Evolutionary conservation across 1,284 basidiomycete species (phyloP), one percentile per base, ranked within the genome.

Genomic region (Ceratobasidium sp.): DNA sequence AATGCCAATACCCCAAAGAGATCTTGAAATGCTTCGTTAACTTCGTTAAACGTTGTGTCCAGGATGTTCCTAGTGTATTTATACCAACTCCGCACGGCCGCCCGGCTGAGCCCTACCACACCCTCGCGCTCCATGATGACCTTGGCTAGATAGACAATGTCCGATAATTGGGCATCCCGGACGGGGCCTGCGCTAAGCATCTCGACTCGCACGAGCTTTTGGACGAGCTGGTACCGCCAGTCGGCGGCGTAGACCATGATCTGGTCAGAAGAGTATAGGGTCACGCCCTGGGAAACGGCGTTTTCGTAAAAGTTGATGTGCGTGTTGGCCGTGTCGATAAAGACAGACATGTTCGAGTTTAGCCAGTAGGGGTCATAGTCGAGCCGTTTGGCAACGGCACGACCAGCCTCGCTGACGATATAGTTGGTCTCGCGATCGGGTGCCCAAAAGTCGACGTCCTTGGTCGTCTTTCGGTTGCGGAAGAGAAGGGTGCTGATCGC

Each of bases 171-270:
- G 12, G 52, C 43, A 3, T 30, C 39, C 16, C 65, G 65, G 28
- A 70, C 26, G 3, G 53, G 39, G 5, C 65, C 65, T n/a, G 41
- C 36, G 30, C 21, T n/a, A 43, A 58, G 18, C 45, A 41, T 50
- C 55, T 65, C 72, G 10, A 59, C 36, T 36, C 72, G 72, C 1
- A 58, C 18, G 18, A 73, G 62, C 45, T 73, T 73, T 26, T 67
- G 55, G 16, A 60, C 72, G 32, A 73, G 72, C 48, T 73, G 72
- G n/a, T 50, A 73, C 26, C 62, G 43, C 72, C 72, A 73, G 34
- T 67, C 72, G 9, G 72, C 72, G 0, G 72, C 72, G 30, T 73
- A 73, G 28, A 73, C 72, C 32, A 65, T 53, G 26, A 73, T 64
- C 52, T 58, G 53, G 3, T 57, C 61, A 14, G 61, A 57, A n/a